phyloP scores from a whole-genome alignment of 2,329 filamentous ascomycete species.

The Lasiodiplodia sp. region DNA sequence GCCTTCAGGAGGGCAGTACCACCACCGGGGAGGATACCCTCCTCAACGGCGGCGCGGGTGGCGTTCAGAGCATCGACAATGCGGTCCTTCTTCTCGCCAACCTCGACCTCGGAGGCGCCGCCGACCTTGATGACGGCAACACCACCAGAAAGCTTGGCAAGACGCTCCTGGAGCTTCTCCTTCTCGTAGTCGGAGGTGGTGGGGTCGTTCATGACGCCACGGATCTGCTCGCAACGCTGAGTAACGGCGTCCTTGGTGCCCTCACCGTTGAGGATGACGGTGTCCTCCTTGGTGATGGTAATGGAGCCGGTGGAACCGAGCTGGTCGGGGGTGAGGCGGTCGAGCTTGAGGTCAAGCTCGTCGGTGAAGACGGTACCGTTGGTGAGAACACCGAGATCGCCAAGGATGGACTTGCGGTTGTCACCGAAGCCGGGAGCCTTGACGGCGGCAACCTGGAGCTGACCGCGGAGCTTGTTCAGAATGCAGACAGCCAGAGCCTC shows the following conservation, averaged over 20 bases:
- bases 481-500: conserved; percentile 99
- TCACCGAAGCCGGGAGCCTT: conserved; percentile 99
- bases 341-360: conserved; percentile 98
- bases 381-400: conserved; percentile 93
- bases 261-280: conserved; percentile 96
- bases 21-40: conserved; percentile 98
- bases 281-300: conserved; percentile 99
- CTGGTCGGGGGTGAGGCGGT: conserved; percentile 96
- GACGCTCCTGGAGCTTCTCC: conserved; percentile 99
- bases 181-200: conserved; percentile 99
- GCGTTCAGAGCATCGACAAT: conserved; percentile 98
- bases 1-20: conserved; percentile 98
- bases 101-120: conserved; percentile 96
- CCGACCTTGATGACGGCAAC: conserved; percentile 99
- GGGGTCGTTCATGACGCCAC: conserved; percentile 92
- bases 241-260: conserved; percentile 92
- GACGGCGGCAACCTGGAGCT: conserved; percentile 97
- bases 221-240: conserved; percentile 98
- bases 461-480: conserved; percentile 99
- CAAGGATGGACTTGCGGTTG: conserved; percentile 99
- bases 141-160: conserved; percentile 98
- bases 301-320: conserved; percentile 97
- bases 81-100: conserved; percentile 99
- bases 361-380: conserved; percentile 98
- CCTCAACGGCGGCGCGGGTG: conserved; percentile 96